These are phyloP conservation scores for Priceomyces melissophilus DNA, from an alignment of 805 yeast species.

Conservation along the genomic window DNA sequence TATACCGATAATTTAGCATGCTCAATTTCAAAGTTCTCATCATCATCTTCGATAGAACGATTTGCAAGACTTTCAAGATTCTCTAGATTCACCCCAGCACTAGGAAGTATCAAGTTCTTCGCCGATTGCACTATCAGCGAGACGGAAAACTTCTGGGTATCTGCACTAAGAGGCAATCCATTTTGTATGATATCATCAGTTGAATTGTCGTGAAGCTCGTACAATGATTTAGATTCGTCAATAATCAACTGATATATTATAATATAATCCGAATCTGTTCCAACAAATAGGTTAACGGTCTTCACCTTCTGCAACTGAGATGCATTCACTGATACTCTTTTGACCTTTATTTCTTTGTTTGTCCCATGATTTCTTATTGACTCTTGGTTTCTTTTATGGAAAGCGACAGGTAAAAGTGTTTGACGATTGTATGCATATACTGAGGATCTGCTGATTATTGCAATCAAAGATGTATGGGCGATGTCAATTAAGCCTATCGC, in stretches of 20 bases:
- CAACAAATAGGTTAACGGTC: conserved; percentile 34
- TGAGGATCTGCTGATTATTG: conserved; percentile 26
- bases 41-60: conserved; percentile 27
- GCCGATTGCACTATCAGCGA: conserved; percentile 29
- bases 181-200: conserved; percentile 31
- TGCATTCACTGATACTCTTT: conserved; percentile 34
- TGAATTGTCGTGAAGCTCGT: conserved; percentile 26
- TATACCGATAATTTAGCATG: conserved; percentile 24
- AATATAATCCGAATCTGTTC: conserved; percentile 37
- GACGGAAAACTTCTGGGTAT: conserved; percentile 23
- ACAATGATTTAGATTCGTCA: conserved; percentile 28
- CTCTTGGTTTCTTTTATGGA: conserved; percentile 41
- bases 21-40: conserved; percentile 23
- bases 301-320: conserved; percentile 25
- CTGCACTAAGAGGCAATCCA: conserved; percentile 29
- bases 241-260: conserved; percentile 39
- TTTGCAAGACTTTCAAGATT: conserved; percentile 34
- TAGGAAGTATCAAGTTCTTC: conserved; percentile 28
- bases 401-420: conserved; percentile 42
- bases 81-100: conserved; percentile 22
- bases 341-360: conserved; percentile 40
- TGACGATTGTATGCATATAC: conserved; percentile 28
- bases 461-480: conserved; percentile 26
- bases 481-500: conserved; percentile 20
- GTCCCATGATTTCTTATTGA: conserved; percentile 47